Evolutionary conservation across 2,329 filamentous ascomycete genomes (phyloP), one percentile per base, ranked within the genome.

Genomic region (Cladosporium austrohemisphaericum): DNA sequence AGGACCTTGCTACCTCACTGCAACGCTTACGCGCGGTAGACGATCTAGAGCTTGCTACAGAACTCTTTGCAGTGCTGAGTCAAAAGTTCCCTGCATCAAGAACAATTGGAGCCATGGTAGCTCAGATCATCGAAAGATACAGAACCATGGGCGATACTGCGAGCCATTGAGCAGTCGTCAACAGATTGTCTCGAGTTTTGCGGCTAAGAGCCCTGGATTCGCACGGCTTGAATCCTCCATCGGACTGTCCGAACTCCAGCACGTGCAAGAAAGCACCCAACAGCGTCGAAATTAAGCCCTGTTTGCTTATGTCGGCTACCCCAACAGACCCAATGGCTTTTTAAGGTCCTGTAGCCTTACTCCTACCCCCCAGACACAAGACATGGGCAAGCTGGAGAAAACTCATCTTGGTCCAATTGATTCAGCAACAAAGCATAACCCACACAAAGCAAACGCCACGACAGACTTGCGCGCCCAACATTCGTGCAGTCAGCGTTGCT

Each of bases 1-100:
- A 71, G 14, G 37, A 45, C 2, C 40, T 58, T 5, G 33, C 46
- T 7, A 44, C 43, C 9, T 55, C 53, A 13, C 28, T 54, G 7
- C 41, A 50, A 40, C 36, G 52, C n/a, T 44, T 45, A 14, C 50
- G 52, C 19, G 54, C 51, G n/a, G 33, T 57, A 6, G 48, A 51
- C 9, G 52, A 55, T 36, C 41, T 58, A 10, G 38, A 41, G 18
- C 38, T 41, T 31, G 38, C 38, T 11, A 41, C 38, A 10, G 38
- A 41, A 28, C 38, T 41, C 14, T 41, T 41, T 25, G 29, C 16
- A 3, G 25, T 41, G 7, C 19, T 41, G 10, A 25, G 38, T 5
- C 14, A 41, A 6, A 41, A 41, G 25, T 41, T 41, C 5, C 25
- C 38, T 16, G 38, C 38, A 28, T 28, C 38, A n/a, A 29, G 22